Percentiles rank a stretch among this genome's conserved stretches.
phyloP scores from a whole-genome alignment of 148 eudicot species.

The Fallopia convolvulus region DNA sequence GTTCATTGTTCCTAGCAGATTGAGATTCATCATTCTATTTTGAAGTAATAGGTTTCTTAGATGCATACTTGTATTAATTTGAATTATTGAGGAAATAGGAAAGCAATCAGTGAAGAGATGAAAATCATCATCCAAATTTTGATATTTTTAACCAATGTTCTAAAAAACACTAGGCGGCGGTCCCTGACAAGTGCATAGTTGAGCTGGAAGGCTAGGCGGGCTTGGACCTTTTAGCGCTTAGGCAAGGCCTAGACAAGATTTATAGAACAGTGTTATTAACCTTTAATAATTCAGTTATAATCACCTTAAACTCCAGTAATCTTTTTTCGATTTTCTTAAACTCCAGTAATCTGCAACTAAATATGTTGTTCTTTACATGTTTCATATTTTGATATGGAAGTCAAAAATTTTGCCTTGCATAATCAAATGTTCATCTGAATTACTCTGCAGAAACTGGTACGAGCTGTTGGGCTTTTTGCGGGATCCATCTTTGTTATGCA shows the following conservation, averaged over 20 bases:
- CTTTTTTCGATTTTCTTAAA: too few species aligned
- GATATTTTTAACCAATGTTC: too few species aligned
- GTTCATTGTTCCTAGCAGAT: too few species aligned
- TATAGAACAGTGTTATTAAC: too few species aligned
- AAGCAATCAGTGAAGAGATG: neutral
- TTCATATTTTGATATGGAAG: neutral
- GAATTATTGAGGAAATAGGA: neutral
- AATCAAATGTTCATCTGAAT: neutral
- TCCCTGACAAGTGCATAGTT: too few species aligned
- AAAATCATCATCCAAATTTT: neutral
- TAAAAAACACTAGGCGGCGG: too few species aligned
- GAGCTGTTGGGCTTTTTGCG: constrained; percentile 38
- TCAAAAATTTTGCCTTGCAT: neutral
- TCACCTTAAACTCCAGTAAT: neutral
- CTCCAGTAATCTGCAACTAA: neutral
- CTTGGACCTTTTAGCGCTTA: too few species aligned
- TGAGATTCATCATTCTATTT: too few species aligned
- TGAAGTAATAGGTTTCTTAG: neutral
- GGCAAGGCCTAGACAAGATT: too few species aligned
- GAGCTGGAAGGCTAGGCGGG: too few species aligned
- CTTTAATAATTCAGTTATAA: too few species aligned
- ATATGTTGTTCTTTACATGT: neutral
- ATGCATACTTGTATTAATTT: neutral
- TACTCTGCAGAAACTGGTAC: constrained; percentile 30
- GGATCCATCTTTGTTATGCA: constrained; percentile 39